Evolutionary conservation across 2,329 filamentous ascomycete species (phyloP).

Genomic region (Ophiosphaerella herpotricha): DNA sequence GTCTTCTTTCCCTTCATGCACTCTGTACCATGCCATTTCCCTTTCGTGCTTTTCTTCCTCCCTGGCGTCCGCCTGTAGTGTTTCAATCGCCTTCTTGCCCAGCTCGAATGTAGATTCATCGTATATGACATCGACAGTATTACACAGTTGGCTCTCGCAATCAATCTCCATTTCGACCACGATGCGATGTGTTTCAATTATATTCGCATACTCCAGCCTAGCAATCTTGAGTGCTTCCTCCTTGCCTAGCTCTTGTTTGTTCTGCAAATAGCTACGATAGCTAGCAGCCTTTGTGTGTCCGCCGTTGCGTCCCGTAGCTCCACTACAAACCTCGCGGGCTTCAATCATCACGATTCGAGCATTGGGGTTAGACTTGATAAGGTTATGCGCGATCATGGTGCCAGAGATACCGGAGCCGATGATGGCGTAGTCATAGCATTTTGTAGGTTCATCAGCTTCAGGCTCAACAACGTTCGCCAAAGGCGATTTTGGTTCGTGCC

Average conservation of each 20-base stretch:
- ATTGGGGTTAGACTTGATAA: constrained; percentile 24
- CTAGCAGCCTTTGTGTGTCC: constrained; percentile 57
- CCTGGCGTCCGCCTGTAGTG: constrained; percentile 24
- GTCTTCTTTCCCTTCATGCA: constrained; percentile 18
- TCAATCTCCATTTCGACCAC: constrained; percentile 51
- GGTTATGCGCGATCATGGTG: constrained; percentile 43
- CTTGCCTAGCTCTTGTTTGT: constrained; percentile 53
- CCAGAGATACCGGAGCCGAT: constrained; percentile 50
- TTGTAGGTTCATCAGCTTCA: constrained; percentile 22
- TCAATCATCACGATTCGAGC: constrained; percentile 46
- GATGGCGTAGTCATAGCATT: constrained; percentile 41
- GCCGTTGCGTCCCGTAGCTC: constrained; percentile 51
- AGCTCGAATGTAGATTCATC: constrained; percentile 44
- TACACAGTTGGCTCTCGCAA: constrained; percentile 55
- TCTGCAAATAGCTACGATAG: constrained; percentile 58
- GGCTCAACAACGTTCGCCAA: constrained; percentile 42
- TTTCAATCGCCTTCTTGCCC: constrained; percentile 31
- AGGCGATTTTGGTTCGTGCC: constrained; percentile 46
- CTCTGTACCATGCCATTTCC: constrained; percentile 35
- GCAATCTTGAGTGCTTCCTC: constrained; percentile 54
- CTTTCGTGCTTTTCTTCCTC: constrained; percentile 28
- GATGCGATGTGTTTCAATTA: constrained; percentile 61
- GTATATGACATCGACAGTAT: constrained; percentile 64
- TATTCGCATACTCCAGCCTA: constrained; percentile 49
- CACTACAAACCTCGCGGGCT: constrained; percentile 45